A percentile compares a stretch with the other conserved stretches of the same genome.
Evolutionary conservation across 208 protist genomes (phyloP).

Genomic region (Crithidia mellificae): DNA sequence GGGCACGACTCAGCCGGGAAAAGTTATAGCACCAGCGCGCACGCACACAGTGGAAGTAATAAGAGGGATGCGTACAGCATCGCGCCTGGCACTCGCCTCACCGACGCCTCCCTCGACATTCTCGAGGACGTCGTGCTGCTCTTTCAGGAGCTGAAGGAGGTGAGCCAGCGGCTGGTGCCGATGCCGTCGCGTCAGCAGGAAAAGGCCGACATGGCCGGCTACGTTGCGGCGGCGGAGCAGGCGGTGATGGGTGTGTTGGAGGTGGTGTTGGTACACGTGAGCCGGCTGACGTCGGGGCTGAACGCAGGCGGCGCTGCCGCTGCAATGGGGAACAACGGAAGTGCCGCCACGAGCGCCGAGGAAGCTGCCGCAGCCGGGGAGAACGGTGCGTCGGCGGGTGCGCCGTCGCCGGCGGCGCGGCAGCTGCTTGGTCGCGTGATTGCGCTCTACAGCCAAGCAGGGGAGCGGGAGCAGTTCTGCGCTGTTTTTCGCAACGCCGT

Average conservation of each 20-base stretch:
- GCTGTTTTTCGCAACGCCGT: conserved; percentile 62
- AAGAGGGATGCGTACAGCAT: conserved; percentile 11
- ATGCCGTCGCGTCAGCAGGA: conserved; percentile 31
- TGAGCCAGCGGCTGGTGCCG: conserved; percentile 15
- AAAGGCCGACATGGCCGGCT: conserved; percentile 15
- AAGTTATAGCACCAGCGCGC: too few relatives aligned
- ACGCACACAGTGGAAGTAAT: too few relatives aligned
- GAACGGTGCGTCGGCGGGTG: neutral
- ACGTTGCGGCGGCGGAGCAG: conserved; percentile 28
- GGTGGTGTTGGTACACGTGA: conserved; percentile 27
- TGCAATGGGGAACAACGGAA: too few relatives aligned
- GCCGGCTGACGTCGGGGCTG: conserved; percentile 7
- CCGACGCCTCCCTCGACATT: conserved; percentile 21
- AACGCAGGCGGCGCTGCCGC: neutral
- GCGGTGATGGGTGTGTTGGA: conserved; percentile 33
- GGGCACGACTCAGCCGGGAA: too few relatives aligned
- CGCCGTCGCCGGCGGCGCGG: conserved; percentile 5
- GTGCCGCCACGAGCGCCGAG: neutral
- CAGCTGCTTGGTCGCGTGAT: conserved; percentile 42
- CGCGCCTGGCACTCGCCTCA: conserved; percentile 2
- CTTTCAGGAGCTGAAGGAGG: conserved; percentile 35
- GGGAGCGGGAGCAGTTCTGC: conserved; percentile 54
- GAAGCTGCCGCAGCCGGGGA: neutral
- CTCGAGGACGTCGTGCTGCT: conserved; percentile 36
- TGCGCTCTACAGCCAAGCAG: conserved; percentile 45